Base-by-base conservation (phyloP, 805 yeast genomes). In the Kodamaea kaohsiungensis region DNA sequence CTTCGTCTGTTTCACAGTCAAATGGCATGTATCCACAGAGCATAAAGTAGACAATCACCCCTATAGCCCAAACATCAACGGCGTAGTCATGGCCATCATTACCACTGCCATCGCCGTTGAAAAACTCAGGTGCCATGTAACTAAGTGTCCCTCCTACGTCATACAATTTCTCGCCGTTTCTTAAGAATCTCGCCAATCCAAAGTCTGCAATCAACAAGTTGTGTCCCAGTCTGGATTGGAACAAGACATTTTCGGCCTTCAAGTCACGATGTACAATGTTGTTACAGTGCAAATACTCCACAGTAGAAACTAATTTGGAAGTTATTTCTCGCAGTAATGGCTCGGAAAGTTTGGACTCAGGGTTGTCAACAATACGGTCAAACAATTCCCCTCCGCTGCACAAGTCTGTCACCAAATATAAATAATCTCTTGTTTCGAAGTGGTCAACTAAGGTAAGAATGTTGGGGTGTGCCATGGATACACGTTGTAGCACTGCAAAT, bases 31-130 rank as follows among this genome's bases (percentile, higher is more conserved):
- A 88, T 1, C 92, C 92, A 56, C 87, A 79, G 13, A 85, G 76
- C 79, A 87, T 79, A 61, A 87, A 87, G 65, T 87, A 88, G 1
- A 86, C 78, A 35, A 86, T 72, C 2, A 87, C 91, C 1, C 92
- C 93, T 25, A 87, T 73, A 0, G 92, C 88, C 93, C 93, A 87
- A 33, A 87, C 75, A 63, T 87, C 93, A 2, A 87, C 86, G 2
- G 82, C 78, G 57, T 71, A 76, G 22, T 81, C 80, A 60, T 87
- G 87, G n/a, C 84, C 83, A 42, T 71, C 65, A 49, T 79, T 72
- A 13, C 72, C 66, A 8, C 35, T 30, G 35, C 35, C 35, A 13
- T 38, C 42, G 19, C 17, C 42, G 52, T 82, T 73, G 42, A 88
- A 76, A 49, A 69, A 66, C 63, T 87, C 92, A 0, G 93, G 93